Percentiles rank a stretch among this genome's conserved stretches.
Conservation (phyloP, 2,329 filamentous ascomycete species). For the Calonectria pseudoturangicola region DNA sequence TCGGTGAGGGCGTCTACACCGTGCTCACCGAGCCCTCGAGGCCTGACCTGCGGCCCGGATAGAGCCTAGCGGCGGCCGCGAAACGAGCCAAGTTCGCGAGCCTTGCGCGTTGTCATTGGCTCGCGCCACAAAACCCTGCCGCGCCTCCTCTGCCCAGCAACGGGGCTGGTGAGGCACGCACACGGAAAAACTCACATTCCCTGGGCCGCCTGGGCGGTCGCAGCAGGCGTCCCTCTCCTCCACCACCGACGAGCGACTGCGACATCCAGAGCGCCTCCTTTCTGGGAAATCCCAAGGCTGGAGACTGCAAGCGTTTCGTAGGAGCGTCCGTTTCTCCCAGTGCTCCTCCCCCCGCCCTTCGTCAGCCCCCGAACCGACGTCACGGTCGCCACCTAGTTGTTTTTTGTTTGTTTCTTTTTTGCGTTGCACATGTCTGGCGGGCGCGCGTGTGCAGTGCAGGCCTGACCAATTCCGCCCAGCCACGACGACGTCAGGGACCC, state of each 20-base stretch:
- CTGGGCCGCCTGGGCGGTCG: slow-evolving; percentile 37
- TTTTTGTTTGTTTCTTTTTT: slow-evolving; percentile 42
- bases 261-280: slow-evolving; percentile 9
- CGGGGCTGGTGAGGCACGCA: slow-evolving; percentile 5
- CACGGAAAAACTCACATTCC: slow-evolving; percentile 54
- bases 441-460: slow-evolving; percentile 39
- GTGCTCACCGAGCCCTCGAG: slow-evolving; percentile 14
- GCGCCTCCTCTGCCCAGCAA: slow-evolving; percentile 16
- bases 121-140: neutral
- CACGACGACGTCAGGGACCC: slow-evolving; percentile 48
- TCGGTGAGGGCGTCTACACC: slow-evolving; percentile 7
- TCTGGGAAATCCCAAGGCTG: slow-evolving; percentile 41
- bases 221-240: slow-evolving; percentile 37
- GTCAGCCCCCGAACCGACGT: too few species aligned
- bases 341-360: slow-evolving; percentile 8
- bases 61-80: slow-evolving; percentile 39
- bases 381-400: neutral
- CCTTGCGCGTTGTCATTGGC: slow-evolving; percentile 39
- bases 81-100: slow-evolving; percentile 29
- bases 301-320: slow-evolving; percentile 28
- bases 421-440: slow-evolving; percentile 43
- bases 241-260: slow-evolving; percentile 41
- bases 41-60: slow-evolving; percentile 33
- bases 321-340: slow-evolving; percentile 22
- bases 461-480: slow-evolving; percentile 50